Evolutionary conservation across 352 stramenopile genomes (phyloP).

Genomic region (Globisporangium middletonii): DNA sequence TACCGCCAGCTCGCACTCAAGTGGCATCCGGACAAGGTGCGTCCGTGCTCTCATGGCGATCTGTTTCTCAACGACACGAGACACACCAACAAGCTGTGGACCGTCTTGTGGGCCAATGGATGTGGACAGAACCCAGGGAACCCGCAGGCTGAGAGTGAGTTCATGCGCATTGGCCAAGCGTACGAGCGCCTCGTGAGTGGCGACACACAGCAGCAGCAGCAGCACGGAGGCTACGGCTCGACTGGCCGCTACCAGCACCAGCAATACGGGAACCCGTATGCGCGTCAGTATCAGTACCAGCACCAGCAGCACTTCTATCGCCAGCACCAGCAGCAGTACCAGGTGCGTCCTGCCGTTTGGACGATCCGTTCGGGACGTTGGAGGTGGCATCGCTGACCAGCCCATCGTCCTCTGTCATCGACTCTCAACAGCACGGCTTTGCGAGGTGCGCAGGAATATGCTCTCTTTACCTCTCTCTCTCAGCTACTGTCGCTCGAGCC

Average conservation of each 20-base stretch:
- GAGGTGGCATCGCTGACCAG: too few species aligned
- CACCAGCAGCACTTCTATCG: slow-evolving; percentile 44
- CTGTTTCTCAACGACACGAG: not conserved
- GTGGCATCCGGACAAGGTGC: slow-evolving; percentile 88
- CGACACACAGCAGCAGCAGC: slow-evolving; percentile 11
- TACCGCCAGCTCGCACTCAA: slow-evolving; percentile 86
- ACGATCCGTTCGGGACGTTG: too few species aligned
- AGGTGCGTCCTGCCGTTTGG: too few species aligned
- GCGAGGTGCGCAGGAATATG: not conserved
- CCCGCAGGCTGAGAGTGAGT: slow-evolving; percentile 58
- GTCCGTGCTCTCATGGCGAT: slow-evolving; percentile 26
- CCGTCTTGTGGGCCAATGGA: not conserved
- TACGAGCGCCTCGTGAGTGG: slow-evolving; percentile 61
- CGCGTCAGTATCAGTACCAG: slow-evolving; percentile 31
- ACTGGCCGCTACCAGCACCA: slow-evolving; percentile 10
- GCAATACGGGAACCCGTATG: slow-evolving; percentile 2
- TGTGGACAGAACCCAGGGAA: slow-evolving; percentile 46
- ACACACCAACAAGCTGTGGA: not conserved
- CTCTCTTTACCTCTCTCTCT: not conserved
- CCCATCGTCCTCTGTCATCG: too few species aligned
- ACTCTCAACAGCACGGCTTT: not conserved
- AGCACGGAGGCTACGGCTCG: slow-evolving; percentile 4
- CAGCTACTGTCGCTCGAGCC: not conserved
- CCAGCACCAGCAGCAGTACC: slow-evolving; percentile 39
- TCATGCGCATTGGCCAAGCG: slow-evolving; percentile 65